A percentile compares a stretch with the other conserved stretches of the same genome.
Evolutionary conservation across 305 asterid genomes (phyloP).

Genomic region (Fraxinus paxiana): DNA sequence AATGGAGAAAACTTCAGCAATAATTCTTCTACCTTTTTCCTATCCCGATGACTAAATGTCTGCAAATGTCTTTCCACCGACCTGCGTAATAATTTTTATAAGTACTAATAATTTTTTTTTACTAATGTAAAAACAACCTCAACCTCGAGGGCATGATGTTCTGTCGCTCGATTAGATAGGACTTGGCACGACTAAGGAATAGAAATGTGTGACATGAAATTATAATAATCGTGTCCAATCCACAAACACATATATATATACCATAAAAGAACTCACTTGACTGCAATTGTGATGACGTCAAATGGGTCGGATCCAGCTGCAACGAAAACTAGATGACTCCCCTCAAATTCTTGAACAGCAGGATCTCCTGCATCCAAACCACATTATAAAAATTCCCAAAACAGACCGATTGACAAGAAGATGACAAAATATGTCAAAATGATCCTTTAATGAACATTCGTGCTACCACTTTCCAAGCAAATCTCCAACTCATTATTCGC

Average conservation of each 20-base stretch:
- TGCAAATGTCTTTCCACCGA: conserved; percentile 71
- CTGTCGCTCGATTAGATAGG: neutral
- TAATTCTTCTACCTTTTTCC: conserved; percentile 58
- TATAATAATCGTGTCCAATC: neutral
- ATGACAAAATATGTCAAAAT: neutral
- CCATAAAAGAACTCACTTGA: conserved; percentile 51
- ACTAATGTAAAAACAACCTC: neutral
- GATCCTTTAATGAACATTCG: neutral
- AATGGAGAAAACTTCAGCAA: neutral
- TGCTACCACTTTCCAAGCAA: conserved; percentile 85
- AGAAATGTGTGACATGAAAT: neutral
- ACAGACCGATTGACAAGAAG: neutral
- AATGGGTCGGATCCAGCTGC: conserved; percentile 94
- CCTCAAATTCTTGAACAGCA: conserved; percentile 74
- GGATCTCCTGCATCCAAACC: conserved; percentile 63
- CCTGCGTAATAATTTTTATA: conserved; percentile 33
- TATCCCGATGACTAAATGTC: conserved; percentile 73
- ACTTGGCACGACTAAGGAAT: neutral
- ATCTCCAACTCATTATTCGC: conserved; percentile 70
- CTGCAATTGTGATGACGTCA: conserved; percentile 78
- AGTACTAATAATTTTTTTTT: neutral
- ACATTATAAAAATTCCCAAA: neutral
- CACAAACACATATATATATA: neutral
- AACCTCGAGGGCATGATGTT: neutral
- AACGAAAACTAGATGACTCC: conserved; percentile 70